Evolutionary conservation across 805 yeast genomes (phyloP), one percentile per base, ranked within the genome.

Genomic region (Monosporozyma servazzii): DNA sequence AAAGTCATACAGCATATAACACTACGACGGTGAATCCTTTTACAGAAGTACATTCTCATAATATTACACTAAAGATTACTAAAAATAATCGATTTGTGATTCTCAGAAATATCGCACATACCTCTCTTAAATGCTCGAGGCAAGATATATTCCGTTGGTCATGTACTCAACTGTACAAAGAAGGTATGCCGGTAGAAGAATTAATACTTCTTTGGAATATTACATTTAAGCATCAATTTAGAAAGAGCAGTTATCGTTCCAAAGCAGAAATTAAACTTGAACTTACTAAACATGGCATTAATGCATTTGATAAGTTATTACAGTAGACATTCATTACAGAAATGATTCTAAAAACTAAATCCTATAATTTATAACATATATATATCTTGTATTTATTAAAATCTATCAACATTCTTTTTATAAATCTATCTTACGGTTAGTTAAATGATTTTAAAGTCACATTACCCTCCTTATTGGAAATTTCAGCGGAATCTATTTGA

Each of bases 81-180:
- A 55, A 56, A 7, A 49, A 47, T 9, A 65, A 64, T 48, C 49
- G 54, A 18, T 44, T 55, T 23, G 53, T 58, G 3, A 64, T 65
- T 3, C 39, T 65, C 9, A 56, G 59, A 52, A 64, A 57, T 17
- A 63, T 64, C 33, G 64, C 65, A 15, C 36, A 49, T 30, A 53
- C 49, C 29, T 62, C 68, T 1, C 46, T 54, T 4, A 49, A 53
- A 31, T 48, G 44, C 10, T 37, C 52, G 6, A 54, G 64, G 18
- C 50, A 48, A 18, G 65, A 63, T 37, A 55, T 63, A 2, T 59
- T 58, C 40, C 42, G 47, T 4, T 65, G 69, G 69, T 59, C 63
- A 21, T 58, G 65, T 40, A 45, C 60, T 0, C 58, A 57, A 41
- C 45, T 64, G 43, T 57, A 57, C 39, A 44, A 52, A 13, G 37